Base-by-base conservation (phyloP, 2,329 filamentous ascomycete genomes). In the Monosporascus sp. region DNA sequence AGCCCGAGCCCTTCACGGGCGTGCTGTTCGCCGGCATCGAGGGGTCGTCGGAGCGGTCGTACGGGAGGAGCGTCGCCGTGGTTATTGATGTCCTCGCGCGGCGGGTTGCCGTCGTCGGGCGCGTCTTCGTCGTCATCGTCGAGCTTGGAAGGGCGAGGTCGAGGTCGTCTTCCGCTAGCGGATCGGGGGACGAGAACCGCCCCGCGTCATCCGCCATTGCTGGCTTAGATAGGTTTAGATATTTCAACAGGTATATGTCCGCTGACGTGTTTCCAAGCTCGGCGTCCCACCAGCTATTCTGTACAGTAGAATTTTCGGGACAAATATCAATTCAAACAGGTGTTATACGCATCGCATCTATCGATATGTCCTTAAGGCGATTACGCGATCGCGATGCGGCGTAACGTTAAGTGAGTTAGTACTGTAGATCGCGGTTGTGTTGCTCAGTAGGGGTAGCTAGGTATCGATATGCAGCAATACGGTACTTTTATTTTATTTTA, bases 11-110 rank as follows among this genome's bases (percentile, higher is more conserved):
- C 54, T 66, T 65, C 14, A 73, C 69, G 18, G 69, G 67, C 46
- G 74, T 72, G 60, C 73, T 72, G 60, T 73, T 79, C 41, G 72
- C 73, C 18, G 78, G 74, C 53, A 75, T 66, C 61, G 72, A 74
- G 47, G 70, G 70, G 45, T 69, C 66, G 36, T 31, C 27, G 27
- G 72, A 73, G 50, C 67, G 68, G 48, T 64, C 57, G 41, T 58
- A 31, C 9, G 27, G 54, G 45, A 59, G 55, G 27, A 11, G 27
- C 27, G 27, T 31, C 7, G 27, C 27, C 8, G 27, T 31, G 27
- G 27, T 9, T 11, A 9, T 31, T 31, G 27, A 31, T 5, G 27
- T 11, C 27, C 27, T 31, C 27, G 27, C 27, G 27, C 27, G 27
- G 27, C 27, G 27, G 27, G 27, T 31, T 9, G 9, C 27, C 1